Conservation (phyloP, 257 asterid genomes). For the Przewalskia tangutica region DNA sequence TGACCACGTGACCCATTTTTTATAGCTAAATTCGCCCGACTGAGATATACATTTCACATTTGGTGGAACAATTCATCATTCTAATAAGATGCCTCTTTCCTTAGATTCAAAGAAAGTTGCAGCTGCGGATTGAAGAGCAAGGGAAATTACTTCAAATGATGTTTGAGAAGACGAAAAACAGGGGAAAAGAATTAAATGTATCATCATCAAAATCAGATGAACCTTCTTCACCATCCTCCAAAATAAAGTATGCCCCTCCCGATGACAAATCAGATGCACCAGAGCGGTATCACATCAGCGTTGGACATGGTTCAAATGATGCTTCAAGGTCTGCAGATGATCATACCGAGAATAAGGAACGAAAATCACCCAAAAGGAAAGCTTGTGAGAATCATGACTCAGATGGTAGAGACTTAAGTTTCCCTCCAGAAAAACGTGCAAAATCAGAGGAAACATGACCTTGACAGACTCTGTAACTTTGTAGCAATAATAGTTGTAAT, state of each 20-base stretch:
- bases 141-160: conserved; percentile 66
- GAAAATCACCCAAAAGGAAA: conserved; percentile 19
- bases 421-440: conserved; percentile 28
- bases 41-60: background rate
- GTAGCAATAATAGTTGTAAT: background rate
- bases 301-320: conserved; percentile 5
- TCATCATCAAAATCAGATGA: conserved; percentile 23
- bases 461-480: conserved; percentile 3
- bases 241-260: conserved; percentile 13
- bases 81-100: background rate
- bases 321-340: conserved; percentile 10
- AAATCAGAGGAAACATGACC: conserved; percentile 24
- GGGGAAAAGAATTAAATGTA: conserved; percentile 44
- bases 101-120: conserved; percentile 74
- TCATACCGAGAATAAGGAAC: conserved; percentile 10
- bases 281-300: conserved; percentile 3
- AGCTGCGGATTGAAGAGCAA: conserved; percentile 76
- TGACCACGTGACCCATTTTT: no score
- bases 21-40: no score
- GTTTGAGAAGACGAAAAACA: conserved; percentile 59
- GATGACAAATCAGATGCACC: conserved; percentile 20
- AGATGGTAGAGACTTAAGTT: conserved; percentile 1
- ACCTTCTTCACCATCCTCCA: conserved; percentile 15
- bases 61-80: background rate
- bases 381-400: conserved; percentile 20